Base-by-base conservation (phyloP, 768 basidiomycete species). In the Lactifluus piperatus region DNA sequence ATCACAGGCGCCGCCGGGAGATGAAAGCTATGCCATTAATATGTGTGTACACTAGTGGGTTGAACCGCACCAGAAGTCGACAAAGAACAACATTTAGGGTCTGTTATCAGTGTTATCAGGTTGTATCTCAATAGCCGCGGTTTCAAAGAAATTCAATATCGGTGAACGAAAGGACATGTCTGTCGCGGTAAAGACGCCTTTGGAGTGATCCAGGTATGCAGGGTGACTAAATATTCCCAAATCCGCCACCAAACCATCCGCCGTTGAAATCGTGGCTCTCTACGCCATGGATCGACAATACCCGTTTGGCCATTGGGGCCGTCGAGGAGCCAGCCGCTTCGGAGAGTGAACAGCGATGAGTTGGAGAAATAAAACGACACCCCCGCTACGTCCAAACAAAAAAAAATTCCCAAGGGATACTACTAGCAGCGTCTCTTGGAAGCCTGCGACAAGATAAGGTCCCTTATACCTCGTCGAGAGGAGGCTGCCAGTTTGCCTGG, bases 151-250 rank as follows among this genome's bases (percentile, higher is more conserved):
- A 47, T 32, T 41, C 32, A 22, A 10, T n/a, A 8, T 34, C 26
- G 27, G 30, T 22, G 24, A 22, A 54, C 30, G 32, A 41, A 43
- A 48, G 14, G 14, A 2, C 39, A 24, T 29, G 18, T 37, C 44
- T 27, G 36, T 18, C 24, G 16, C 26, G 36, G 13, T 34, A 34
- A 47, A 43, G 37, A 41, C 39, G 46, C 46, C 30, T 16, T 45
- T 48, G 46, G 34, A 48, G 58, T 47, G 39, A 54, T 30, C 37
- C 39, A 50, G 56, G 39, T 49, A 48, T 30, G 52, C 49, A 26
- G 39, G 47, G 20, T 43, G n/a, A 43, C 18, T 29, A 29, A 48
- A 53, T 32, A 30, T 30, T 30, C 29, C 52, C 39, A 34, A 43
- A 49, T 54, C 41, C 5, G 43, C 43, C 22, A 13, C n/a, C 18